Evolutionary conservation across 108 stramenopile genomes (phyloP).

Genomic region (Mediolabrus comicus): DNA sequence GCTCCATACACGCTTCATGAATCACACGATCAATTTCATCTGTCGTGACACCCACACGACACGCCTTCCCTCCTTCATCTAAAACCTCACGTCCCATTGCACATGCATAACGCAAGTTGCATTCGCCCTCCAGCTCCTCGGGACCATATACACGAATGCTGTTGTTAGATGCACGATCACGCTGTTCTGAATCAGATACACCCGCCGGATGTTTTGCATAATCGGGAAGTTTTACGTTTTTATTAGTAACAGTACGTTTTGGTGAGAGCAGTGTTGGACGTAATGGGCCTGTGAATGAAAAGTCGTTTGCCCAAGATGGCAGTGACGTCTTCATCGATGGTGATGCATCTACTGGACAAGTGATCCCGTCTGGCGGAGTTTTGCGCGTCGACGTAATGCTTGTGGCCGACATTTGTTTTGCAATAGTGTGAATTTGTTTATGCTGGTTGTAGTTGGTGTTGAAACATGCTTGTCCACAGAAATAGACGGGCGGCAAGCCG

Average conservation of each 20-base stretch:
- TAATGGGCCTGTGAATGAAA: constrained; percentile 67
- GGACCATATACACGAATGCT: constrained; percentile 76
- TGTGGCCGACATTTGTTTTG: constrained; percentile 69
- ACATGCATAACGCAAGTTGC: constrained; percentile 88
- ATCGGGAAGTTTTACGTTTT: constrained; percentile 71
- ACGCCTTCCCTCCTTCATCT: constrained; percentile 87
- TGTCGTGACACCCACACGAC: constrained; percentile 92
- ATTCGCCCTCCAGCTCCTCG: constrained; percentile 86
- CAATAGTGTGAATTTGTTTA: constrained; percentile 75
- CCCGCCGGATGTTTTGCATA: constrained; percentile 80
- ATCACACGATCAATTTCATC: constrained; percentile 97
- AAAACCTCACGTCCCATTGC: constrained; percentile 95
- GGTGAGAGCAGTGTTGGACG: constrained; percentile 74
- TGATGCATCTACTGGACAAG: constrained; percentile 60
- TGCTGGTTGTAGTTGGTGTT: constrained; percentile 78
- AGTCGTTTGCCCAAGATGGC: constrained; percentile 69
- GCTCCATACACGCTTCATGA: constrained; percentile 90
- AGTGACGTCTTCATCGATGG: constrained; percentile 49
- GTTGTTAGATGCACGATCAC: constrained; percentile 66
- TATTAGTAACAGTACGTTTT: constrained; percentile 56
- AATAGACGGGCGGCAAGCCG: constrained; percentile 73
- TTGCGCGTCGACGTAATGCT: constrained; percentile 46
- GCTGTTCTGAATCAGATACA: constrained; percentile 66
- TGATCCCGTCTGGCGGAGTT: constrained; percentile 61
- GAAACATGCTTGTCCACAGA: constrained; percentile 88